A percentile compares a stretch with the other conserved stretches of the same genome.
Evolutionary conservation across 2,329 filamentous ascomycete species (phyloP).

Genomic region (Colletotrichum euphorbiae): DNA sequence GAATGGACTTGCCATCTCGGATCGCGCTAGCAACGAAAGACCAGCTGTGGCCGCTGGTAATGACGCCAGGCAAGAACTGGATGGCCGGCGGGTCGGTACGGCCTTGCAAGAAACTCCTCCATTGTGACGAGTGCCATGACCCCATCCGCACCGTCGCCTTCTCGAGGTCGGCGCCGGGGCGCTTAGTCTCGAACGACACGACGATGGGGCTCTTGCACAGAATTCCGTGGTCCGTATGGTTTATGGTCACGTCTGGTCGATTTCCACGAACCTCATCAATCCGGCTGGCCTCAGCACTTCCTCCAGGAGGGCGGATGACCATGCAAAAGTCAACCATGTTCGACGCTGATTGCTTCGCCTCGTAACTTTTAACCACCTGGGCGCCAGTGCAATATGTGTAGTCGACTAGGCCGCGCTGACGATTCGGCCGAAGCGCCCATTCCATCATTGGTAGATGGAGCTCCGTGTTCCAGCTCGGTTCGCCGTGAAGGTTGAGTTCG

Average conservation of each 20-base stretch:
- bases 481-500: not conserved
- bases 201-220: constrained; percentile 10
- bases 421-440: not conserved
- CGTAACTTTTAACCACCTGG: not conserved
- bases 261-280: not conserved
- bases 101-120: not conserved
- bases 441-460: not conserved
- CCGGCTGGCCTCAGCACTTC: not conserved
- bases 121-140: constrained; percentile 7
- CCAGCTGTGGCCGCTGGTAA: constrained; percentile 9
- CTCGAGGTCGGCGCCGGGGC: not conserved
- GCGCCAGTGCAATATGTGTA: not conserved
- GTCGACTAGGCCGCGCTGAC: not conserved
- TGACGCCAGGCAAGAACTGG: not conserved
- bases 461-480: not conserved
- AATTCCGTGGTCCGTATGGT: constrained; percentile 4
- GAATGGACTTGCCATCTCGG: not conserved
- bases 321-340: not conserved
- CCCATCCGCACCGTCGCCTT: constrained; percentile 17
- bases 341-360: not conserved
- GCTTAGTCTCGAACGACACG: constrained; percentile 17
- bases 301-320: not conserved
- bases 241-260: constrained; percentile 7
- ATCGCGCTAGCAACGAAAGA: constrained; percentile 13
- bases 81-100: not conserved